A percentile compares a stretch with the other conserved stretches of the same genome.
These are phyloP conservation scores for Saturnispora hagleri DNA, from an alignment of 805 yeast species.

Conservation along the genomic window DNA sequence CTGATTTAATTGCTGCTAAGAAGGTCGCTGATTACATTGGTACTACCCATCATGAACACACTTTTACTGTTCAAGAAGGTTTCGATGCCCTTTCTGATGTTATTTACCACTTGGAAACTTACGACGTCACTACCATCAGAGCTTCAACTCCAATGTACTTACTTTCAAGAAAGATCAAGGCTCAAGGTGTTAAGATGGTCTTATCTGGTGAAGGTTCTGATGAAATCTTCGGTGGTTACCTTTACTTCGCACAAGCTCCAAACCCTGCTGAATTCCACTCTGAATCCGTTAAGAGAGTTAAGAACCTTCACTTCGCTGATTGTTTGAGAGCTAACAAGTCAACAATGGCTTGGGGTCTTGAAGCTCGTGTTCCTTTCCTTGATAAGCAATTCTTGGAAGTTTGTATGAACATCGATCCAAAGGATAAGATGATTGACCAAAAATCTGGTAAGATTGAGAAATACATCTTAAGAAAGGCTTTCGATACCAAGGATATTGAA, in stretches of 20 bases:
- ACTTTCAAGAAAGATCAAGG: slow-evolving; percentile 92
- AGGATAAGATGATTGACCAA: slow-evolving; percentile 74
- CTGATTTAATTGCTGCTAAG: slow-evolving; percentile 92
- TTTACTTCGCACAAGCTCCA: slow-evolving; percentile 96
- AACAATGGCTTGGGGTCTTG: slow-evolving; percentile 99
- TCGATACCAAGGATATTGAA: slow-evolving; percentile 85
- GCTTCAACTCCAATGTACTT: slow-evolving; percentile 99
- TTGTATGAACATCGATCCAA: slow-evolving; percentile 91
- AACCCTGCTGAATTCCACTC: slow-evolving; percentile 85
- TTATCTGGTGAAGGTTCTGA: slow-evolving; percentile 98
- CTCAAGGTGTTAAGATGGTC: slow-evolving; percentile 99
- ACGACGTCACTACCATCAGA: slow-evolving; percentile 96
- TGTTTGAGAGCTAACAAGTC: slow-evolving; percentile 98
- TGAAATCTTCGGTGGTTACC: slow-evolving; percentile 97
- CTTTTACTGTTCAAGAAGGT: slow-evolving; percentile 95
- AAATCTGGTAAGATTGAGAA: slow-evolving; percentile 80
- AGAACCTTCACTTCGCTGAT: slow-evolving; percentile 95
- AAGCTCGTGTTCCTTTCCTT: slow-evolving; percentile 98
- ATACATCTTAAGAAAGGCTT: slow-evolving; percentile 94
- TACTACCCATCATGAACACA: slow-evolving; percentile 95
- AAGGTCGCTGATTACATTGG: slow-evolving; percentile 96
- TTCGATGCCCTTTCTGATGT: slow-evolving; percentile 92
- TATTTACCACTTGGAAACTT: slow-evolving; percentile 92
- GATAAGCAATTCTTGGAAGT: slow-evolving; percentile 87
- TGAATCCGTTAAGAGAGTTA: slow-evolving; percentile 92